Base-by-base conservation (phyloP, 2,329 filamentous ascomycete species). In the Dichotomopilus funicola region DNA sequence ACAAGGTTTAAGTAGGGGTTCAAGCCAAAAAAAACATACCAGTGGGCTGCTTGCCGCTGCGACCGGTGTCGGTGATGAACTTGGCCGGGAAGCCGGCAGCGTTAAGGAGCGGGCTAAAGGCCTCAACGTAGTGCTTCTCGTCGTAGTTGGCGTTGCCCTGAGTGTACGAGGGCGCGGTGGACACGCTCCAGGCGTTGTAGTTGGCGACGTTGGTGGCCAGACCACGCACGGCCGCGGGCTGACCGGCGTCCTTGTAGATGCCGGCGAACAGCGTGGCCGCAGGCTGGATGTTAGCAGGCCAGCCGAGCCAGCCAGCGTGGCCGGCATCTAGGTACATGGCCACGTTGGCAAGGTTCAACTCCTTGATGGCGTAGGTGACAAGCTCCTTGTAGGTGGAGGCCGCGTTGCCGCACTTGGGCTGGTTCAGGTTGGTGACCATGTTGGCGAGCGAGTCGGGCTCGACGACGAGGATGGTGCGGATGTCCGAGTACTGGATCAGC, bases 51-150 rank as follows among this genome's bases (percentile, higher is more conserved):
- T 78, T 78, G 41, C 73, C 73, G n/a, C 67, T 72, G 48, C 85
- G 82, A 57, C 77, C 73, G 45, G 75, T 74, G 61, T 78, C 77
- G 8, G 74, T 70, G 62, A 80, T 75, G 68, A 79, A 78, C 62
- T 75, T 70, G 8, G 72, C 74, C 41, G 70, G 65, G 70, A 72
- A 78, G 57, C 76, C 76, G 34, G 66, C 61, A 0, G 73, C 65
- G 1, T 75, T 72, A 36, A 89, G 79, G 31, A 85, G 79, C 5
- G 81, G 77, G 6, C 82, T 82, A 64, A 94, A 83, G 54, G 85
- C 86, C 49, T 75, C 66, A 40, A 79, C 72, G 70, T 83, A 91
- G 67, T 77, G 78, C 56, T 66, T 76, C 64, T 75, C 74, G 61
- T 83, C 80, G 62, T 78, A 80, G 63, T 75, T 72, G 56, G 68